Conservation (phyloP, 345 rosid genomes). For the Sapria himalayana region DNA sequence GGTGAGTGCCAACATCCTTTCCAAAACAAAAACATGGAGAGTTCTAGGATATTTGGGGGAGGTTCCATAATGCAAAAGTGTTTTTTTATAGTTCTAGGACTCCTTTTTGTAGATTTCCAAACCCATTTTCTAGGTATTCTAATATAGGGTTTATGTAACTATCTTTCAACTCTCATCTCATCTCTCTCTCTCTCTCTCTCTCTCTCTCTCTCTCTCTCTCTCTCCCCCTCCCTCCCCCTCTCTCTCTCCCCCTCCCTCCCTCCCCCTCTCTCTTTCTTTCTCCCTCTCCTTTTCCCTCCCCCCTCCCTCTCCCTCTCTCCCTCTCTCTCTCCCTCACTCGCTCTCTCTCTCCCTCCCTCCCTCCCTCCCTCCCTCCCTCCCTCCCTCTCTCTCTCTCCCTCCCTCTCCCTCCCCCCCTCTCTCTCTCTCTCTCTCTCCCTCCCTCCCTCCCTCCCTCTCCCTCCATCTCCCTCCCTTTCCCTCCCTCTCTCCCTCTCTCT, state of each 20-base stretch:
- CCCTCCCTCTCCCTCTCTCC: not conserved
- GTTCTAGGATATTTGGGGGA: no score
- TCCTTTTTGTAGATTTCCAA: no score
- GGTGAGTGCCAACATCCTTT: no score
- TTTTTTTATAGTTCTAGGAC: no score
- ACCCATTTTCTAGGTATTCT: no score
- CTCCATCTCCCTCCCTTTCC: constrained; percentile 10
- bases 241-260: not conserved
- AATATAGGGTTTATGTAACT: no score
- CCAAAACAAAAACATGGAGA: no score
- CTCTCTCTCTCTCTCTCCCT: constrained; percentile 4
- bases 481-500: no score
- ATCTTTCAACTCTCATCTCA: no score
- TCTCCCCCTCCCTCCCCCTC: not conserved
- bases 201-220: not conserved
- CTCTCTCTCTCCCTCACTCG: not conserved
- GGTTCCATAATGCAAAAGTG: no score
- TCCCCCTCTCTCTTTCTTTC: not conserved
- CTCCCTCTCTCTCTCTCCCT: constrained; percentile 2
- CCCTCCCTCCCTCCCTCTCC: constrained; percentile 6
- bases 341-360: not conserved
- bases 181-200: not conserved
- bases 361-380: constrained; percentile 19
- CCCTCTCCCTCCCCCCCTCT: constrained; percentile 3
- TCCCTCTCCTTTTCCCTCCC: not conserved